Conservation (phyloP, 169 alveolate genomes). For the Cryptosporidium canis region DNA sequence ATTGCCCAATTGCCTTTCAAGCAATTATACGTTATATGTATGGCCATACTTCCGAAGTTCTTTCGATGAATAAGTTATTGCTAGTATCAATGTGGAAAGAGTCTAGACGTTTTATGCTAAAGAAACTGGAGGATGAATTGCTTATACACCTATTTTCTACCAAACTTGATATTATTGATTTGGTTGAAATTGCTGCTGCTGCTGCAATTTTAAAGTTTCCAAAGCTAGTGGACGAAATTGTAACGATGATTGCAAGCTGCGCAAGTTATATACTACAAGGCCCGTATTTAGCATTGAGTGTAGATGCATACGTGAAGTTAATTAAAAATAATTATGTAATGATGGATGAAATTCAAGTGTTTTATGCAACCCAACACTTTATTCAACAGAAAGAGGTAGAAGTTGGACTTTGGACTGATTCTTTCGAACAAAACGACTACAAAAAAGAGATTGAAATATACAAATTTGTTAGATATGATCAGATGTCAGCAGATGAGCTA, state of each 20-base stretch:
- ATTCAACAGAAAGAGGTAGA: constrained; percentile 41
- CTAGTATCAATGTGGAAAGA: constrained; percentile 68
- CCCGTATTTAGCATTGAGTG: constrained; percentile 58
- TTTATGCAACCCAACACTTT: constrained; percentile 64
- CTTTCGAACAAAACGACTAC: background rate
- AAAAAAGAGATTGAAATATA: constrained; percentile 31
- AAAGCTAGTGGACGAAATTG: constrained; percentile 65
- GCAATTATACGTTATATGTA: constrained; percentile 65
- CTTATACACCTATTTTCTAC: constrained; percentile 27
- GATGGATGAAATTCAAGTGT: constrained; percentile 66
- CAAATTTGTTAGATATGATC: constrained; percentile 45
- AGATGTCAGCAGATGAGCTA: constrained; percentile 65
- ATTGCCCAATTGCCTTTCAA: constrained; percentile 63
- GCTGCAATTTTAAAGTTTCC: constrained; percentile 60
- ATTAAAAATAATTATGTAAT: constrained; percentile 24
- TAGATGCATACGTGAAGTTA: constrained; percentile 51
- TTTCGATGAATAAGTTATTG: constrained; percentile 47
- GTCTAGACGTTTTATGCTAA: constrained; percentile 53
- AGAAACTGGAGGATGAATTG: constrained; percentile 55
- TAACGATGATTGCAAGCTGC: constrained; percentile 69
- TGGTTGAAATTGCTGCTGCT: constrained; percentile 69
- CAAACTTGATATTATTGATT: constrained; percentile 43
- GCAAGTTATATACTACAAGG: constrained; percentile 71
- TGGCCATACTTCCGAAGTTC: constrained; percentile 61
- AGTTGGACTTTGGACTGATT: constrained; percentile 53